Evolutionary conservation across 1,284 basidiomycete species (phyloP).

Genomic region (Moesziomyces parantarcticus): DNA sequence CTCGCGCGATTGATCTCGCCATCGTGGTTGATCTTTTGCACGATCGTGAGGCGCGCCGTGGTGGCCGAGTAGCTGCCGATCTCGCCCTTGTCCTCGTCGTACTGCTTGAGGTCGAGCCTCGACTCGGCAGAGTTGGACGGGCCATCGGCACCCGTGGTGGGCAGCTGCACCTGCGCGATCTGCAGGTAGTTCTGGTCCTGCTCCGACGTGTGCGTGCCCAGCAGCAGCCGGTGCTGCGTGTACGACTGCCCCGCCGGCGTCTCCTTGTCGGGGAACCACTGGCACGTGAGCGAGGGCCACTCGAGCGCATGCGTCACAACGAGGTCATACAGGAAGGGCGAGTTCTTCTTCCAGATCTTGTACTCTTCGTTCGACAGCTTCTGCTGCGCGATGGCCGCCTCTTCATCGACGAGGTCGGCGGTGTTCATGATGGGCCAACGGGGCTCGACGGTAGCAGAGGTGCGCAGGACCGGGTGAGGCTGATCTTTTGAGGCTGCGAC

Average conservation of each 20-base stretch:
- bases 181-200: slow-evolving; percentile 95
- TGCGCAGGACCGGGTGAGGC: too few relatives aligned
- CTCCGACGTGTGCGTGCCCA: slow-evolving; percentile 97
- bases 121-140: slow-evolving; percentile 70
- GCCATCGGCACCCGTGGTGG: slow-evolving; percentile 72
- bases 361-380: slow-evolving; percentile 66
- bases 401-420: slow-evolving; percentile 57
- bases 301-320: slow-evolving; percentile 97
- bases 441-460: too few relatives aligned
- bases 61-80: slow-evolving; percentile 73
- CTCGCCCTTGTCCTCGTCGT: slow-evolving; percentile 87
- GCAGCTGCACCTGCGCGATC: slow-evolving; percentile 89
- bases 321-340: slow-evolving; percentile 88
- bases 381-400: slow-evolving; percentile 58
- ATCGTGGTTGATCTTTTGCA: slow-evolving; percentile 93
- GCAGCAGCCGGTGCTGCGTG: slow-evolving; percentile 88
- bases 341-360: slow-evolving; percentile 68
- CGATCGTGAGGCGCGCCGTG: slow-evolving; percentile 83
- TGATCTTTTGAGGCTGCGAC: too few relatives aligned
- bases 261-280: slow-evolving; percentile 98
- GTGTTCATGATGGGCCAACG: slow-evolving; percentile 41
- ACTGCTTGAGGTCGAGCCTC: slow-evolving; percentile 81
- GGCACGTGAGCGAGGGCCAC: slow-evolving; percentile 97
- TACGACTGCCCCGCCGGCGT: slow-evolving; percentile 85
- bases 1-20: slow-evolving; percentile 97